Base-by-base conservation (phyloP, 345 rosid species). In the Sonneratia alba region DNA sequence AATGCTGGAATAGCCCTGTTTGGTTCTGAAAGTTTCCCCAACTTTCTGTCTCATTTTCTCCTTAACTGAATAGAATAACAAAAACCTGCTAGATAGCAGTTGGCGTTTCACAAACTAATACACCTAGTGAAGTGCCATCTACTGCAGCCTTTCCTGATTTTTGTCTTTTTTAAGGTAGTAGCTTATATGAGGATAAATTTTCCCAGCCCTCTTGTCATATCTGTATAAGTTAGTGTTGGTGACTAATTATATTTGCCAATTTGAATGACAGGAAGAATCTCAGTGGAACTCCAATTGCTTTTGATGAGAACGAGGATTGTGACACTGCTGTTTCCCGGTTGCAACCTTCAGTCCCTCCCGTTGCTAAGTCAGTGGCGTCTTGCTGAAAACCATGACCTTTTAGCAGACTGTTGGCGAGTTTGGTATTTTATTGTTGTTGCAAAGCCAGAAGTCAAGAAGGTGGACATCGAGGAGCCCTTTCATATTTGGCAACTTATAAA, bases 271-370 rank as follows among this genome's bases (percentile, higher is more conserved):
- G 97, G 84, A 86, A 84, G 74, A 71, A 61, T 14, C 69, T 76
- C 10, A 57, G 40, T 63, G 79, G 77, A 53, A 64, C 64, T n/a
- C 83, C 85, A 13, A 69, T 80, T 24, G 70, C 37, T 62, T 81
- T 84, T 62, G 90, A 85, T 37, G 91, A 82, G 69, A 73, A 67
- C 16, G 89, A 85, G 51, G 91, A 87, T 68, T 76, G 81, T 47
- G 92, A 88, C 66, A 86, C 89, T 4, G 91, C 90, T 27, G 66
- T 79, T 38, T 84, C 94, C 67, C 85, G 76, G 62, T 59, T 82
- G 76, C 85, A 68, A 63, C 75, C 83, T 76, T 77, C 93, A 27
- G 64, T 86, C 16, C 83, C 83, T 55, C 79, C 85, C 59, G 82
- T 59, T 24, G 34, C 64, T 21, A 59, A 83, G 72, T 82, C 96